Evolutionary conservation across 1,284 basidiomycete genomes (phyloP), one percentile per base, ranked within the genome.

Genomic region (Cutaneotrichosporon sp.): DNA sequence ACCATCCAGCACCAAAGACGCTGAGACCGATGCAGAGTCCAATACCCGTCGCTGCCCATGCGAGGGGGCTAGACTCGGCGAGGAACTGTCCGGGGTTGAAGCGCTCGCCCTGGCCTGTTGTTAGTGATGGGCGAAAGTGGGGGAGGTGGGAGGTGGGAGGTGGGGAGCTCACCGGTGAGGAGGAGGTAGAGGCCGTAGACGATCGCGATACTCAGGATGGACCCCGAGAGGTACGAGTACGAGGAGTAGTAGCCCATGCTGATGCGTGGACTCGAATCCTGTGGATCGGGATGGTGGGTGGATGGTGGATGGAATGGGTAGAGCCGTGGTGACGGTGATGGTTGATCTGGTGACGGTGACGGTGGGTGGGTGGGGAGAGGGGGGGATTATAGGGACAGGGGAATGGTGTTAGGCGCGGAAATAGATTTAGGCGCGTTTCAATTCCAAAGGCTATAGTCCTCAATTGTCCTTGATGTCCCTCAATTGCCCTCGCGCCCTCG

Each of bases 1-100:
- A 96, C 96, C 96, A 98, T 81, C 91, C 96, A 55, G 96, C 96
- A 65, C 96, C 97, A 6, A 94, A 82, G 7, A 97, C 95, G 72
- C 91, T 94, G 55, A 99, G 78, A 3, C 97, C 96, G 66, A 97
- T 93, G 76, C 93, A 97, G 51, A 98, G 84, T 40, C 90, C 94
- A 64, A 98, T 90, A 10, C 96, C 96, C 5, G 88, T 86, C 65
- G 92, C 85, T 0, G 90, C 95, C 93, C 93, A 98, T 22, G 89
- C 88, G 80, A 92, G 97, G 0, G 97, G 97, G 75, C 88, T 92
- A 14, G 92, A 89, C 82, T 97, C 90, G 76, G 94, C 92, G 49
- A 99, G 85, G 84, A 94, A 97, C 61, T 87, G 86, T 56, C 93
- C 94, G 69, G 92, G 87, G 78, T 97, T 92, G 87, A 98, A 97